These are phyloP conservation scores for Fusarium dlaminii DNA, from an alignment of 2,329 filamentous ascomycete species.

Conservation along the genomic window DNA sequence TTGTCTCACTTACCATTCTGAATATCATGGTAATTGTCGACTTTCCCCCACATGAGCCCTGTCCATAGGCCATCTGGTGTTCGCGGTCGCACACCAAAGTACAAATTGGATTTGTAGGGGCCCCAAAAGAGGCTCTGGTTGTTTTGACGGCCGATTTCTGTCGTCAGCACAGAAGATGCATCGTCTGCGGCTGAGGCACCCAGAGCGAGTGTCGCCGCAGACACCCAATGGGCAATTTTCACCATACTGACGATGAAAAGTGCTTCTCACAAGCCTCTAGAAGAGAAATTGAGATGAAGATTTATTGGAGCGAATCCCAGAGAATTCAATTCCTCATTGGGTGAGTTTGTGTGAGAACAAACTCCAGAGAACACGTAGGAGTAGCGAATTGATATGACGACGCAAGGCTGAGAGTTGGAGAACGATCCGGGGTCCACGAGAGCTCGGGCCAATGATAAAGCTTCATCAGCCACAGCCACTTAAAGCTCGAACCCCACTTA, in stretches of 20 bases:
- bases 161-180: slow-evolving; percentile 53
- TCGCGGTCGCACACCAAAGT: slow-evolving; percentile 88
- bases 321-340: slow-evolving; percentile 14
- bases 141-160: slow-evolving; percentile 63
- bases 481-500: not conserved
- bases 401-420: slow-evolving; percentile 40
- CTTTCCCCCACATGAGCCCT: slow-evolving; percentile 87
- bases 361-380: slow-evolving; percentile 40
- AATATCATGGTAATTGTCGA: slow-evolving; percentile 79
- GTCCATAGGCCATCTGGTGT: slow-evolving; percentile 83
- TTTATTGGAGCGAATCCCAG: not conserved
- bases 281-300: not conserved
- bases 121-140: slow-evolving; percentile 96
- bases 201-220: slow-evolving; percentile 43
- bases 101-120: slow-evolving; percentile 91
- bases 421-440: not conserved
- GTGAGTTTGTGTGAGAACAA: slow-evolving; percentile 3
- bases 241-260: slow-evolving; percentile 40
- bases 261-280: not conserved
- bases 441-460: slow-evolving; percentile 39
- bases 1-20: slow-evolving; percentile 70
- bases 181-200: slow-evolving; percentile 42
- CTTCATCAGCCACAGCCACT: slow-evolving; percentile 38
- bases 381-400: slow-evolving; percentile 23
- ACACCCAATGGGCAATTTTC: slow-evolving; percentile 45